A percentile compares a stretch with the other conserved stretches of the same genome.
phyloP scores from a whole-genome alignment of 345 rosid species.

The Aethionema arabicum region DNA sequence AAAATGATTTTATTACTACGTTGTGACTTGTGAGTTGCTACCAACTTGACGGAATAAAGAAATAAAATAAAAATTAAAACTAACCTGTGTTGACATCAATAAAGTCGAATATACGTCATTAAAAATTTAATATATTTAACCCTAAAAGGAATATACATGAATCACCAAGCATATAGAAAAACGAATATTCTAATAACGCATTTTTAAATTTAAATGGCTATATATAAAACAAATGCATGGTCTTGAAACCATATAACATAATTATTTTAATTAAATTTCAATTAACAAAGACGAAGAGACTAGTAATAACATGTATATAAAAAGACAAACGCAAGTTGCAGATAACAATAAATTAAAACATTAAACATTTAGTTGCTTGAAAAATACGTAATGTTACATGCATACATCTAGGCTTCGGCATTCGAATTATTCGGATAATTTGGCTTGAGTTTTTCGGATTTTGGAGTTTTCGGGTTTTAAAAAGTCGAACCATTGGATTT shows the following conservation, averaged over 20 bases:
- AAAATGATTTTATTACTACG: no score
- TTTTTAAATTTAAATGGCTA: background rate
- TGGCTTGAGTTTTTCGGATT: no score
- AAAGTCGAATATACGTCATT: constrained; percentile 28
- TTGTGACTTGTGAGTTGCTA: constrained; percentile 26
- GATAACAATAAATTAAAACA: constrained; percentile 15
- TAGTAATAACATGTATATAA: background rate
- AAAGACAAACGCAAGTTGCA: constrained; percentile 32
- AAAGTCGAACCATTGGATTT: no score
- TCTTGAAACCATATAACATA: constrained; percentile 32
- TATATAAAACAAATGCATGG: constrained; percentile 27
- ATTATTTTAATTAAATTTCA: constrained; percentile 25
- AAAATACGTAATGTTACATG: constrained; percentile 25
- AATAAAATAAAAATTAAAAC: constrained; percentile 1
- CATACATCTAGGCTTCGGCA: no score
- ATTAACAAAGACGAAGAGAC: constrained; percentile 16
- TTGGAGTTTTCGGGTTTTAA: no score
- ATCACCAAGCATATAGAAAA: constrained; percentile 24
- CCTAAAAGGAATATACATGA: constrained; percentile 27
- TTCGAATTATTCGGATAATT: no score
- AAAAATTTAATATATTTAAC: constrained; percentile 19
- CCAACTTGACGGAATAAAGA: constrained; percentile 35
- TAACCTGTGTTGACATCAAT: constrained; percentile 22
- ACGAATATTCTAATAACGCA: constrained; percentile 13
- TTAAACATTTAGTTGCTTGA: constrained; percentile 35